Evolutionary conservation across 73 alveolate species (phyloP), one percentile per base, ranked within the genome.

Genomic region (Stentor coeruleus): DNA sequence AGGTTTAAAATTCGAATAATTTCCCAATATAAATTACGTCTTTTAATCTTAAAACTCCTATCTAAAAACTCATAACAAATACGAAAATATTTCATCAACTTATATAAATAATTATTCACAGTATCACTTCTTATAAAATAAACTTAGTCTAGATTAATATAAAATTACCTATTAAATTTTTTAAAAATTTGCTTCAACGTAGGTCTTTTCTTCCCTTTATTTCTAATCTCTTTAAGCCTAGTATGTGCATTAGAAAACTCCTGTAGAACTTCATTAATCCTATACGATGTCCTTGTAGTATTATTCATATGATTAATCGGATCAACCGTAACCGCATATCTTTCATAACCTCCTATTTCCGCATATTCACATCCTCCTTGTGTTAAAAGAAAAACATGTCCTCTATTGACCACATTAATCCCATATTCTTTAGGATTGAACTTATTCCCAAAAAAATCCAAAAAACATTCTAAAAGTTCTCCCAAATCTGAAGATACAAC

Each of bases 391-490:
- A n/a, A n/a, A n/a, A n/a, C n/a, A n/a, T n/a, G n/a, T n/a, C n/a
- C n/a, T n/a, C n/a, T n/a, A n/a, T n/a, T n/a, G n/a, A n/a, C n/a
- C 26, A 87, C 86, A 20, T 58, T 40, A 35, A 83, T 59, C 39
- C 90, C 93, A 84, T 36, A 35, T 15, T 72, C 76, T 4, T 59
- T 38, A 15, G 88, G 84, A 59, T 83, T 60, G 38, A 83, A 87
- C 74, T 35, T 39, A 42, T 84, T 87, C 49, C 90, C 93, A 59
- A 83, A 87, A 59, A 87, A 87, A 26, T 87, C 90, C 35, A 87
- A 57, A 77, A 87, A 87, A 0, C 93, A 89, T 82, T 76, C 57
- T 76, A 87, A 76, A 30, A 77, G 37, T 77, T 82, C 81, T 42
- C 88, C 74, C 14, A 86, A 42, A 0, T 82, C 58, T 84, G 59